Base-by-base conservation (phyloP, 164 flowering plant genomes). In the Vitis rupestris region DNA sequence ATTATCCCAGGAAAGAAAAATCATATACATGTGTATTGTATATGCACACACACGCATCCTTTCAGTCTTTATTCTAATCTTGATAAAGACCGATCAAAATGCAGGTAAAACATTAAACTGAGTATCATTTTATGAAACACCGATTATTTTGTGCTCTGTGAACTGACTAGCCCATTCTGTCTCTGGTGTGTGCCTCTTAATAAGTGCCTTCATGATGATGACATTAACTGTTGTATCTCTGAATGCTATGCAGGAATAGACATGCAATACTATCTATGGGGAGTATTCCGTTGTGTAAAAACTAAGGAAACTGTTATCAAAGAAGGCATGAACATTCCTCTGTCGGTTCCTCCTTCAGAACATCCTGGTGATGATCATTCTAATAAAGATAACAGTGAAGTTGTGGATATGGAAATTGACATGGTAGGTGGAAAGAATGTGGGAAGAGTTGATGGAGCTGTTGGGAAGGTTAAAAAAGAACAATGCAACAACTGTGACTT, bases 401-500 rank as follows among this genome's bases (percentile, higher is more conserved):
- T 13, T 11, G 48, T 15, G 29, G 78, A 80, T 47, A 80, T 72
- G 87, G 87, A 75, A 19, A 65, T 74, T 67, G 80, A 81, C 74
- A 77, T 74, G 78, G 44, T 58, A 1, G 84, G 81, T 10, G 84
- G 81, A 47, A 44, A 23, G 58, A 68, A 17, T 55, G 63, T 80
- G 14, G 80, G 81, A 59, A 64, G 10, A 10, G 15, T 65, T 63
- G 82, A 79, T 52, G 37, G 8, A 8, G 60, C 29, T 27, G 64
- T 74, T 73, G 8, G 59, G 16, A 49, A 50, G 11, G 10, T 27
- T 47, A 23, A 44, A 27, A 13, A 9, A n/a, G 68, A 63, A 56
- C 47, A 9, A 10, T 48, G 4, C 48, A 15, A 7, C 58, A 37
- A 59, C 14, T 31, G 23, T 62, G 63, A 49, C 16, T 50, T 16